Percentiles rank a stretch among this genome's conserved stretches.
These are phyloP conservation scores for Wickerhamiella parazyma DNA, from an alignment of 805 yeast species.

Conservation along the genomic window DNA sequence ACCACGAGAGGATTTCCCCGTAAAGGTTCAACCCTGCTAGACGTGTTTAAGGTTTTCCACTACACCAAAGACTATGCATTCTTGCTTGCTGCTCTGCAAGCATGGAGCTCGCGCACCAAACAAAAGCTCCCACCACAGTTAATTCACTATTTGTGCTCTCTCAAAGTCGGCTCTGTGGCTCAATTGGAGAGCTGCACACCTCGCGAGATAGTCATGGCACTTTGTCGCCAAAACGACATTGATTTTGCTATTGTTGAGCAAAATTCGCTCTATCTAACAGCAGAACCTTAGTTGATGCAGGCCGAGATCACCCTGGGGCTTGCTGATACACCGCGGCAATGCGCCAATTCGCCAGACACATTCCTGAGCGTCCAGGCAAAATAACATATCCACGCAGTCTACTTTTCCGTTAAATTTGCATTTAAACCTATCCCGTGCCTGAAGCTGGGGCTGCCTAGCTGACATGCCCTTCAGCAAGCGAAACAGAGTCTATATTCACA, in stretches of 20 bases:
- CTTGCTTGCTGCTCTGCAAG: not conserved
- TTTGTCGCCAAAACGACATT: not conserved
- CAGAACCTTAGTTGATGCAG: no score
- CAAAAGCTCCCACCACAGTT: not conserved
- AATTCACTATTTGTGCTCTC: not conserved
- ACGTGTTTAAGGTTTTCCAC: not conserved
- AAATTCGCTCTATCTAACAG: not conserved
- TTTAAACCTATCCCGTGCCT: no score
- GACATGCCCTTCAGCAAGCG: constrained; percentile 2
- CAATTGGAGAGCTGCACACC: not conserved
- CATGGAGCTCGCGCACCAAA: not conserved
- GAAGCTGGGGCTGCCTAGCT: no score
- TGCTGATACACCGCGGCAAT: no score
- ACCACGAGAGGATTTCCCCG: not conserved
- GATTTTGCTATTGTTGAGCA: not conserved
- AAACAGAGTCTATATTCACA: constrained; percentile 6
- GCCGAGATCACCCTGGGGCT: no score
- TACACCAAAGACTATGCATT: not conserved
- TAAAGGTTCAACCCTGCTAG: not conserved
- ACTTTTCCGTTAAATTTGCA: no score
- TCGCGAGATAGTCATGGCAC: not conserved
- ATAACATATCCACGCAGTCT: no score
- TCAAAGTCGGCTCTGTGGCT: not conserved
- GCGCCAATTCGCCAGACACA: no score
- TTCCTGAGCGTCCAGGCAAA: no score